Conservation (phyloP, 106 monocot genomes). For the Posidonia australis region DNA sequence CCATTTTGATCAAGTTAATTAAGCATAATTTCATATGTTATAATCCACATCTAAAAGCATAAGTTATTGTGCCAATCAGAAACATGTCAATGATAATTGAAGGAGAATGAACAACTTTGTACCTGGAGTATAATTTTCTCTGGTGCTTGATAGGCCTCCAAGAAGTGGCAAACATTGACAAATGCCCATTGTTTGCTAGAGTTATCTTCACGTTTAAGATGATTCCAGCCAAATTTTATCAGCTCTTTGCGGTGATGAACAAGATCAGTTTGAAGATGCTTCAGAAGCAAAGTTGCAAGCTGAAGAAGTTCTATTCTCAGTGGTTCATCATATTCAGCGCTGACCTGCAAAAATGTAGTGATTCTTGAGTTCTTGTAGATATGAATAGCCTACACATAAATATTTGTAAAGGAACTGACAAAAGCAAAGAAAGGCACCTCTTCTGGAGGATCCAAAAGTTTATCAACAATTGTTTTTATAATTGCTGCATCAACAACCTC, state of each 20-base stretch:
- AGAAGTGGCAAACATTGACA: slow-evolving; percentile 99
- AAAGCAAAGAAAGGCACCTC: slow-evolving; percentile 39
- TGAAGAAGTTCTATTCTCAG: slow-evolving; percentile 91
- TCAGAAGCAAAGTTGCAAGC: slow-evolving; percentile 89
- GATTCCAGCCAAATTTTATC: slow-evolving; percentile 99
- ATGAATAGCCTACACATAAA: not conserved
- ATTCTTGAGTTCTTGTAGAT: not conserved
- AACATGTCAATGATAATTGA: no score
- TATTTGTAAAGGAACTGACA: not conserved
- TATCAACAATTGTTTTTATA: slow-evolving; percentile 95
- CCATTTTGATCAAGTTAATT: no score
- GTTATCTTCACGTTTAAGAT: slow-evolving; percentile 99
- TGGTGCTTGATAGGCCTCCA: slow-evolving; percentile 98
- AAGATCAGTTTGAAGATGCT: slow-evolving; percentile 89
- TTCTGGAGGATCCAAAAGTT: slow-evolving; percentile 98
- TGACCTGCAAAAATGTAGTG: slow-evolving; percentile 39
- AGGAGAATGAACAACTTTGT: not conserved
- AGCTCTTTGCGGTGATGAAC: slow-evolving; percentile 96
- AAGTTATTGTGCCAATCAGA: no score
- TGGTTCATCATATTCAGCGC: slow-evolving; percentile 95
- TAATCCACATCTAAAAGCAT: no score
- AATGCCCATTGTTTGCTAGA: slow-evolving; percentile 99
- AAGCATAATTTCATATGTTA: no score
- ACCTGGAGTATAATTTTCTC: slow-evolving; percentile 99
- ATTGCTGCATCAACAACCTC: slow-evolving; percentile 86